Conservation (phyloP, 2,329 filamentous ascomycete species). For the Lasiodiplodia sp. region DNA sequence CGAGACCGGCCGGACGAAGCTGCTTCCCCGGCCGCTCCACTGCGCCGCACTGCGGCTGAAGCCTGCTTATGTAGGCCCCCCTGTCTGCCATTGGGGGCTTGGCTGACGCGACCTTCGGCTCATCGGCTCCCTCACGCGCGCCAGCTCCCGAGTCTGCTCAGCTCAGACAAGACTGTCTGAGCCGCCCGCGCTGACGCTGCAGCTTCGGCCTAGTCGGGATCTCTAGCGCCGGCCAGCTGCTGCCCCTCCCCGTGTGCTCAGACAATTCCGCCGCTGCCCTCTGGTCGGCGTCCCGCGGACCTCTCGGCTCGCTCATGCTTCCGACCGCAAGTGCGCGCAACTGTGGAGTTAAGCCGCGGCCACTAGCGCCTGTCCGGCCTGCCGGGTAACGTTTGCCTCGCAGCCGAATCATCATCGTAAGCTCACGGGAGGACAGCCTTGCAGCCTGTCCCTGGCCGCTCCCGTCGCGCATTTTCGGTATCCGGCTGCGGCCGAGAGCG, state of each 20-base stretch:
- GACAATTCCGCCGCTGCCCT: background rate
- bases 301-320: background rate
- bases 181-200: background rate
- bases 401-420: background rate
- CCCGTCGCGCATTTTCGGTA: conserved; percentile 12
- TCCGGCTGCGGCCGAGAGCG: conserved; percentile 1
- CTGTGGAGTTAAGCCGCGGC: background rate
- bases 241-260: conserved; percentile 7
- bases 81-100: conserved; percentile 18
- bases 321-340: conserved; percentile 1
- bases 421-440: conserved; percentile 16
- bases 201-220: background rate
- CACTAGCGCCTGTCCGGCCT: conserved; percentile 2
- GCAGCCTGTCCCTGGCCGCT: conserved; percentile 22
- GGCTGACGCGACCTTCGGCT: conserved; percentile 23
- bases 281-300: background rate
- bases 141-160: background rate
- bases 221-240: conserved; percentile 13
- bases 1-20: conserved; percentile 12
- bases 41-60: conserved; percentile 11
- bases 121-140: conserved; percentile 11
- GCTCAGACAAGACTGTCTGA: background rate
- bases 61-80: conserved; percentile 6
- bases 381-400: conserved; percentile 3
- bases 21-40: conserved; percentile 15